Percentiles rank a stretch among this genome's conserved stretches.
Conservation (phyloP, 345 rosid genomes). For the Populus euphratica region DNA sequence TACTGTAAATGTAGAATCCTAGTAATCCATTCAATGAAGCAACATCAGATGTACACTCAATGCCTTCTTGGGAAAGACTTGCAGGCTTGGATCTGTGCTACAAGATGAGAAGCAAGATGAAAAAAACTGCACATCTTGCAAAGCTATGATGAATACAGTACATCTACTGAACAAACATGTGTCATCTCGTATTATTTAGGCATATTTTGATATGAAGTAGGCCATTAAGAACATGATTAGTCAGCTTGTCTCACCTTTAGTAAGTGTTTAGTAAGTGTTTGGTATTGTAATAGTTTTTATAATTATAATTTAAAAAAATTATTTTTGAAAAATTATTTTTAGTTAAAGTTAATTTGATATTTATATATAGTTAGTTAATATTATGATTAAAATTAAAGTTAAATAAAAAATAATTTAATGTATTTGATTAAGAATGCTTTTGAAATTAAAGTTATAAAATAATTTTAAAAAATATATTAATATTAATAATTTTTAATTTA, state of each 20-base stretch:
- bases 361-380: too few relatives aligned
- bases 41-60: not conserved
- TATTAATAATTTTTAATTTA: too few relatives aligned
- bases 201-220: not conserved
- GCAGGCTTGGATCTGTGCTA: slow-evolving; percentile 11
- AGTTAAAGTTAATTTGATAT: too few relatives aligned
- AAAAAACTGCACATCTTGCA: slow-evolving; percentile 3
- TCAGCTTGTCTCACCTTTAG: not conserved
- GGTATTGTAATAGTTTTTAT: too few relatives aligned
- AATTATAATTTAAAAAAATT: too few relatives aligned
- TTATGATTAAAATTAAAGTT: too few relatives aligned
- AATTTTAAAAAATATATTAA: too few relatives aligned
- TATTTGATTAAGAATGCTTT: too few relatives aligned
- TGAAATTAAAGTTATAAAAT: too few relatives aligned
- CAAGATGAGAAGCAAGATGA: slow-evolving; percentile 1
- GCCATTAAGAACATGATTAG: not conserved
- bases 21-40: not conserved
- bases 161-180: slow-evolving; percentile 40
- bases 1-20: not conserved
- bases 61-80: not conserved
- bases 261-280: too few relatives aligned
- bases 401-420: too few relatives aligned
- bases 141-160: not conserved
- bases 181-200: not conserved
- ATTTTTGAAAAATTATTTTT: too few relatives aligned